Conservation (phyloP, 2,329 filamentous ascomycete species). For the Blumeriella jaapii region DNA sequence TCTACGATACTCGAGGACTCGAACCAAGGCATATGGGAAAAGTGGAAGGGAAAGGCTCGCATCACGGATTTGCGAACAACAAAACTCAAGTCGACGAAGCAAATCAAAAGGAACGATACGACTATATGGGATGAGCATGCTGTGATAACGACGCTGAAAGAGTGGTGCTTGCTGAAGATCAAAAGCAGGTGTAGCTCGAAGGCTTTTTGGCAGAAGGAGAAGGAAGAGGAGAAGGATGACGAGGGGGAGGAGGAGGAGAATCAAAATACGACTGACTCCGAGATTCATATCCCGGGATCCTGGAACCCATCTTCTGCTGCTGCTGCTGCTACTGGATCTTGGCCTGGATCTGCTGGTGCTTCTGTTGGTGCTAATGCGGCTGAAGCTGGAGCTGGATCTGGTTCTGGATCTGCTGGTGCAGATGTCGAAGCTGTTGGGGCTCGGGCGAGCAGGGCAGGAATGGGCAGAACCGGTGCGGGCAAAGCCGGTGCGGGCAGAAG, state of each 20-base stretch:
- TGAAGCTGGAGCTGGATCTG: no score
- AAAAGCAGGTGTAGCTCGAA: background rate
- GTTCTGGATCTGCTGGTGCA: no score
- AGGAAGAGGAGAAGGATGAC: background rate
- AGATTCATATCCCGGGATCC: background rate
- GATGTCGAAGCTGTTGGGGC: no score
- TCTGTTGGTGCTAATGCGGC: no score
- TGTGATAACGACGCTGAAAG: background rate
- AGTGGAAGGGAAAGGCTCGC: background rate
- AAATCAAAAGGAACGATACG: background rate
- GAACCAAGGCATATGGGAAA: background rate
- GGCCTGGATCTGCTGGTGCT: no score
- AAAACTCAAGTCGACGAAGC: no score
- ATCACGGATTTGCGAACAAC: no score
- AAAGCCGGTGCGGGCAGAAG: no score
- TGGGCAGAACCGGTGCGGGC: no score
- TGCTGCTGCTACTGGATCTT: background rate
- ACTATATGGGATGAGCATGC: background rate
- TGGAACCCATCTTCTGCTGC: background rate
- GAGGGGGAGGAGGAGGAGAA: background rate
- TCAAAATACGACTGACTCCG: no score
- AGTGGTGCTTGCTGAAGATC: background rate
- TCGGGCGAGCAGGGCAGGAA: no score
- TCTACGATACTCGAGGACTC: background rate
- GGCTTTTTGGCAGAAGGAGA: background rate